These are phyloP conservation scores for Colletotrichum graminicola DNA, from an alignment of 2,329 filamentous ascomycete species.

Conservation along the genomic window DNA sequence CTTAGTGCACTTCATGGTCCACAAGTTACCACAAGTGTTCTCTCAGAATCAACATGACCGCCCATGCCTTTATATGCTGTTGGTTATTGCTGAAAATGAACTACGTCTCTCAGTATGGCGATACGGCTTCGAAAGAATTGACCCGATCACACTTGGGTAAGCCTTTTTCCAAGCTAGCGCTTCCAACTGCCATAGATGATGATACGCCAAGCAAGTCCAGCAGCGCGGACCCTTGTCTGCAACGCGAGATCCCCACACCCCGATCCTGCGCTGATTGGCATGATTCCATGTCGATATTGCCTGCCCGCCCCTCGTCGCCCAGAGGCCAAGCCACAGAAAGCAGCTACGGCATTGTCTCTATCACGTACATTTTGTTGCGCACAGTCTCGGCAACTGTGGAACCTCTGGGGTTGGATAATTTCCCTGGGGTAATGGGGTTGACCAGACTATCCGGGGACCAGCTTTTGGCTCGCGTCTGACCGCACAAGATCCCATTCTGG, in stretches of 20 bases:
- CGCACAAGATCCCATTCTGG: not conserved
- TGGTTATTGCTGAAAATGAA: not conserved
- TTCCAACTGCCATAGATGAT: not conserved
- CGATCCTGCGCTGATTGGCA: not conserved
- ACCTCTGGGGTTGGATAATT: conserved; percentile 7
- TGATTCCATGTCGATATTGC: not conserved
- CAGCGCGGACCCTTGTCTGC: not conserved
- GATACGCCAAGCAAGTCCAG: not conserved
- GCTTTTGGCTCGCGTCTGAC: not conserved
- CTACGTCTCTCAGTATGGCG: not conserved
- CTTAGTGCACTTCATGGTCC: fast-evolving
- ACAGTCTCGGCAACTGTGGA: not conserved
- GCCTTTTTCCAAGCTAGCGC: not conserved
- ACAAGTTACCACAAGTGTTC: not conserved
- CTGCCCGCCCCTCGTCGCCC: not conserved
- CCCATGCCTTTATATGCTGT: not conserved
- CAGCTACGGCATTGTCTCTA: not conserved
- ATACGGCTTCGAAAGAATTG: no score
- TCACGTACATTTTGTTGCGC: not conserved
- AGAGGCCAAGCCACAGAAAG: not conserved
- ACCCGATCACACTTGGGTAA: not conserved
- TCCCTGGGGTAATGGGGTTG: not conserved
- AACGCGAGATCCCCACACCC: not conserved
- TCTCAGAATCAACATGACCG: not conserved
- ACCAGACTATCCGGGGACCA: not conserved